Percentiles rank a stretch among this genome's conserved stretches.
Evolutionary conservation across 148 eudicot genomes (phyloP).

Genomic region (Suaeda aralocaspica): DNA sequence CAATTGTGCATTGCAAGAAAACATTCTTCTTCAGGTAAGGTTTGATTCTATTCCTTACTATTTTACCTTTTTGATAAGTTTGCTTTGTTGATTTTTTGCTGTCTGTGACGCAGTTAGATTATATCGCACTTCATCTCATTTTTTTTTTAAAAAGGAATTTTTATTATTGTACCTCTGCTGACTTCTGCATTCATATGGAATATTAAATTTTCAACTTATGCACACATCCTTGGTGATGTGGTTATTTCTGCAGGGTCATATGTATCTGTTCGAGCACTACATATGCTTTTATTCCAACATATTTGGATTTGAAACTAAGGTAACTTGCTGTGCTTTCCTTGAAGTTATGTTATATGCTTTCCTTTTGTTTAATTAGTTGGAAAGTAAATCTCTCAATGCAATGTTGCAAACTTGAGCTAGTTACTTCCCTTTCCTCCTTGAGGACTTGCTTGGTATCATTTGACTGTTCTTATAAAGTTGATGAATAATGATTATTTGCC

Average conservation of each 20-base stretch:
- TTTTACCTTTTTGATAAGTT: not conserved
- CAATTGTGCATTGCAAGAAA: conserved; percentile 97
- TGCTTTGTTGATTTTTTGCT: not conserved
- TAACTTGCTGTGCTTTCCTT: conserved; percentile 16
- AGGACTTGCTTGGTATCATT: not conserved
- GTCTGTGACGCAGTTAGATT: not conserved
- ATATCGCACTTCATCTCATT: conserved; percentile 8
- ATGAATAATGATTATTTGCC: not conserved
- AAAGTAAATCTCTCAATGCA: not conserved
- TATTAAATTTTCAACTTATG: conserved; percentile 9
- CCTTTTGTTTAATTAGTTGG: conserved; percentile 6
- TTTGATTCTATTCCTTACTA: conserved; percentile 3
- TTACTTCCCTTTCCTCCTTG: not conserved
- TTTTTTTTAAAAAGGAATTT: conserved; percentile 2
- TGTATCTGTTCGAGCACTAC: conserved; percentile 80
- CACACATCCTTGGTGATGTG: conserved; percentile 14
- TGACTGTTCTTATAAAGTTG: not conserved
- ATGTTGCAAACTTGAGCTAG: not conserved
- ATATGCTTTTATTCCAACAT: conserved; percentile 96
- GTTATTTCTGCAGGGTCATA: conserved; percentile 82
- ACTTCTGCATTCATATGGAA: not conserved
- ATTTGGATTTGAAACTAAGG: conserved; percentile 99
- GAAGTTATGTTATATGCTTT: not conserved
- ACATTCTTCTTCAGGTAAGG: conserved; percentile 88
- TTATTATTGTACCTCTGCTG: not conserved